Evolutionary conservation across 1,139 yeast species (phyloP), one percentile per base, ranked within the genome.

Genomic region (Taphrina betulina): DNA sequence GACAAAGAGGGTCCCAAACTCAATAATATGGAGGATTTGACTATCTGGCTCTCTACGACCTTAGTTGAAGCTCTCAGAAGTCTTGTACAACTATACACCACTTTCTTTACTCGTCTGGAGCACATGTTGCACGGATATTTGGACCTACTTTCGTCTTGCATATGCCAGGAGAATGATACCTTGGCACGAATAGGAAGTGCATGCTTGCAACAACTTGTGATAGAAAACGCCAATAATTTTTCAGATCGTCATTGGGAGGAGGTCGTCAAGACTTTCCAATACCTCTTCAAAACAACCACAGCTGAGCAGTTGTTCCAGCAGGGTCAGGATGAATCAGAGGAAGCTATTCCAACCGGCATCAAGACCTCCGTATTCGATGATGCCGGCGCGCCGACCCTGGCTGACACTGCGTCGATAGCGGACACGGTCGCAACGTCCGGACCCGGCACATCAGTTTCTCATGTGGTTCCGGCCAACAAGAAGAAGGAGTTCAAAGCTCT

Each of bases 31-130:
- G 98, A 92, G 67, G 92, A 85, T 62, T 71, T 89, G 64, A 86
- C 95, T 38, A 95, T 94, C 16, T 94, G 98, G 98, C 73, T 92
- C 54, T 88, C 96, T 0, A 90, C 98, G 0, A 94, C 98, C 0
- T 78, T 94, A 70, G 89, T 94, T 59, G 98, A 94, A 70, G 98
- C 97, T 0, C 75, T 94, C 66, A 81, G 95, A 68, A 87, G 88
- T 66, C 80, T 90, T 84, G 82, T 92, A 63, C 82, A 86, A 0
- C 73, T 94, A 59, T 84, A 90, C 66, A 79, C 90, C 0, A 85
- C 83, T 61, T 90, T 85, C 69, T 92, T 88, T 68, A 83, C 78
- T 33, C 78, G 82, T 1, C 77, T 92, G 66, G 82, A 82, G 62
- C 75, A 79, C 41, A 80, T 85, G 79, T 75, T 92, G 57, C 85